These are phyloP conservation scores for Apiospora sp. DNA, from an alignment of 2,329 filamentous ascomycete genomes.

Conservation along the genomic window DNA sequence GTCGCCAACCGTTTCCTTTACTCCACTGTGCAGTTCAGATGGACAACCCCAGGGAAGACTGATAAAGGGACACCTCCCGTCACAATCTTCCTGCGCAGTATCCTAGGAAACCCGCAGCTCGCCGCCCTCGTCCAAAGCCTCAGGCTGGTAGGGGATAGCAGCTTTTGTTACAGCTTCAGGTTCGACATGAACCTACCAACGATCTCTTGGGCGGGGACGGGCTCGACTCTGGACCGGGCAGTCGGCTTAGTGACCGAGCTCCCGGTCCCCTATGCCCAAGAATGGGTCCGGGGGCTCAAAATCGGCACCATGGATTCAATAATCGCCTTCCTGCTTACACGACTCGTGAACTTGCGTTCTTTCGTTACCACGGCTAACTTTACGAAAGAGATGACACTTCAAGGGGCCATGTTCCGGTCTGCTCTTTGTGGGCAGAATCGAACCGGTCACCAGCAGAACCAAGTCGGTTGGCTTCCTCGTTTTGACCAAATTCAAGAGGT, in stretches of 20 bases:
- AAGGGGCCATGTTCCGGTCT: not conserved
- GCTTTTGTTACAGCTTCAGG: not conserved
- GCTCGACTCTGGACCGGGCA: not conserved
- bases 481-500: not conserved
- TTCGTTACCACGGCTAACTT: not conserved
- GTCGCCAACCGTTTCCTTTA: conserved; percentile 6
- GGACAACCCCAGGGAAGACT: not conserved
- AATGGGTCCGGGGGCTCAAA: not conserved
- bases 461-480: conserved; percentile 5
- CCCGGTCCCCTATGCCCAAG: not conserved
- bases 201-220: not conserved
- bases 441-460: too few relatives aligned
- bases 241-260: not conserved
- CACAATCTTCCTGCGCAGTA: conserved; percentile 12
- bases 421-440: not conserved
- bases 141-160: not conserved
- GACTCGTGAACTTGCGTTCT: not conserved
- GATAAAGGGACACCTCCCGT: not conserved
- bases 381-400: not conserved
- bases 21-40: not conserved
- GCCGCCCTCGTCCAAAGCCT: not conserved
- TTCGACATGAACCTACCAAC: not conserved
- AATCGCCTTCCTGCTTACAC: conserved; percentile 16
- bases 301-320: not conserved
- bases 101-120: not conserved